Evolutionary conservation across 176 grass and related monocot genomes (phyloP), one percentile per base, ranked within the genome.

Genomic region (Phoenix roebelenii): DNA sequence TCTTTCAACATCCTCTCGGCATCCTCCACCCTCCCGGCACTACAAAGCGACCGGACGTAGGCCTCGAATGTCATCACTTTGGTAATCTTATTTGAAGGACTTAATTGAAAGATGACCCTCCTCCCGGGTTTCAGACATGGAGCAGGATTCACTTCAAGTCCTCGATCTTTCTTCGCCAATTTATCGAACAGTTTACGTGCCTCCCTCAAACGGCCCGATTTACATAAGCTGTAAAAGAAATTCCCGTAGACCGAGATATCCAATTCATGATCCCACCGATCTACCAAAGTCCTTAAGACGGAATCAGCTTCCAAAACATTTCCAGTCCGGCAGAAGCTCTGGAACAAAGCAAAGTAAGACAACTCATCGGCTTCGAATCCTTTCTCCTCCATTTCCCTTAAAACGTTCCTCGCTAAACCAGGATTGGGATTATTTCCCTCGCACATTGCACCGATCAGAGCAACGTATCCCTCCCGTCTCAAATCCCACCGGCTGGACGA

Each of bases 321-420:
- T 20, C 67, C 67, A 70, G 24, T 55, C 50, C 32, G 28, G 23
- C 67, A 70, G 30, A 70, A 59, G 22, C 30, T 49, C 22, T 20
- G 67, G 54, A 70, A 70, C 29, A 70, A 18, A 49, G 55, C 22
- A 50, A 51, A 58, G 54, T 70, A 70, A 4, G 55, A 59, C 28
- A 59, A 25, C 35, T 70, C 55, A 58, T 70, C 67, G 15, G 67
- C 32, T 50, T 70, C 67, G 32, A 59, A 70, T n/a, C 67, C 54
- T 28, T 70, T 70, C 55, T 70, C 67, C 55, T 70, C 67, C 54
- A 59, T 59, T 20, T 70, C 55, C 67, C 67, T 70, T 35, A 70
- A 16, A 24, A 70, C 54, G 5, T 49, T 12, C 12, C 29, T 23
- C 4, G 54, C 67, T 35, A 70, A 58, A 58, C 54, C 18, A 16